Base-by-base conservation (phyloP, 331 rosid genomes). In the Cydonia oblonga region DNA sequence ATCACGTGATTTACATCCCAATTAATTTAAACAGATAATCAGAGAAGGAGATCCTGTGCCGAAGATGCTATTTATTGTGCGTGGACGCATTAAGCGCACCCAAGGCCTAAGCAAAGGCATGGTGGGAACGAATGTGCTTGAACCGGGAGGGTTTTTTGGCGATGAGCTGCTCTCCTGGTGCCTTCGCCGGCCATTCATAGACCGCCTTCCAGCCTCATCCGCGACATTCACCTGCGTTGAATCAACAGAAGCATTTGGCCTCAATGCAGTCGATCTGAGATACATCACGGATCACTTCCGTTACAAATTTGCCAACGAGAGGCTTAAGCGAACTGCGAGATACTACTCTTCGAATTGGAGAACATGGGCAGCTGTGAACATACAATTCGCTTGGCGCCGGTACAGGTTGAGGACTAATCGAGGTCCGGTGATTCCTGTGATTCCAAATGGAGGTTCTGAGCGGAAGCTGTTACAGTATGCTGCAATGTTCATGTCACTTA, bases 341-440 rank as follows among this genome's bases (percentile, higher is more conserved):
- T 93, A 91, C 57, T 93, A 93, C 86, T 93, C 98, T 9, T 93
- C 98, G 4, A 93, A 93, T 77, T 93, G 98, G 98, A 69, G 98
- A 69, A 93, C 98, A 9, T 93, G 98, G 98, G 98, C 96, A 23
- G 89, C 98, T 28, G 97, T 93, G 28, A 93, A 84, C 42, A 80
- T 93, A 58, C 98, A 93, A 77, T 75, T 93, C 19, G 89, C 91
- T 46, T 93, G 92, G 90, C 82, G 82, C 42, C 86, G 90, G 61
- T 81, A 91, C 96, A 82, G 91, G 90, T 57, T 75, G 82, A 91
- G 96, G 92, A 90, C 87, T n/a, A 25, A 25, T 14, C 78, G 82
- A 82, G 90, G 92, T 85, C 89, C 96, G 6, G 85, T 85, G 92
- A 85, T 82, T 35, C 86, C 88, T 84, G 89, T 75, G 60, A 78